phyloP scores from a whole-genome alignment of 140 eudicot species.

The Erigeron philadelphicus region DNA sequence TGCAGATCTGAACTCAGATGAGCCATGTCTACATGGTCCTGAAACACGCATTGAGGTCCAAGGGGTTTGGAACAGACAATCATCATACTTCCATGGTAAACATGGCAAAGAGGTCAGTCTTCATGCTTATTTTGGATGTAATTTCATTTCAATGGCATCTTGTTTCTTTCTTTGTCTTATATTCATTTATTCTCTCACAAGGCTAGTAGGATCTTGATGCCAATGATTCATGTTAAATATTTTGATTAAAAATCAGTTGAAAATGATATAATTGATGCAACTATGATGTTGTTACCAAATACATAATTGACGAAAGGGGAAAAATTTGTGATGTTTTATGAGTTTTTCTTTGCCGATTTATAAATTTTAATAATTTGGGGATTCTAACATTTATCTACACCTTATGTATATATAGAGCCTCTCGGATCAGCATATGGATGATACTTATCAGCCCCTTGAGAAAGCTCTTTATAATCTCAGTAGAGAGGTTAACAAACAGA shows the following conservation, averaged over 20 bases:
- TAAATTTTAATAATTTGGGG: not conserved
- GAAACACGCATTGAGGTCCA: constrained; percentile 60
- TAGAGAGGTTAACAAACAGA: constrained; percentile 50
- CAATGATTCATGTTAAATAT: not conserved
- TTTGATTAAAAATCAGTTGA: not conserved
- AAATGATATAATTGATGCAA: not conserved
- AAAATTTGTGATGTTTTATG: not conserved
- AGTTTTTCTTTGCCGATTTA: not conserved
- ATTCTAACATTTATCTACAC: constrained; percentile 15
- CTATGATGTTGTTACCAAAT: not conserved
- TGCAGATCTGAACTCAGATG: constrained; percentile 35
- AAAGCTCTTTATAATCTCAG: constrained; percentile 49
- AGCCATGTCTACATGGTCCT: constrained; percentile 54
- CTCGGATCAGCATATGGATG: constrained; percentile 31
- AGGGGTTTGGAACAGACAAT: constrained; percentile 50
- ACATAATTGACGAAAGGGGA: not conserved
- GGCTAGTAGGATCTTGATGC: constrained; percentile 3
- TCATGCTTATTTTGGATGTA: not conserved
- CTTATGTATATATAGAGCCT: constrained; percentile 33
- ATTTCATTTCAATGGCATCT: constrained; percentile 7
- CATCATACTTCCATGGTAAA: constrained; percentile 47
- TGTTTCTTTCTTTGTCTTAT: not conserved
- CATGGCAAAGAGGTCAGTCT: constrained; percentile 46
- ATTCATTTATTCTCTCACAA: constrained; percentile 6
- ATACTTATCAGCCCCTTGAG: constrained; percentile 51